Conservation (phyloP, 2,329 filamentous ascomycete species). For the Metarhizium album region DNA sequence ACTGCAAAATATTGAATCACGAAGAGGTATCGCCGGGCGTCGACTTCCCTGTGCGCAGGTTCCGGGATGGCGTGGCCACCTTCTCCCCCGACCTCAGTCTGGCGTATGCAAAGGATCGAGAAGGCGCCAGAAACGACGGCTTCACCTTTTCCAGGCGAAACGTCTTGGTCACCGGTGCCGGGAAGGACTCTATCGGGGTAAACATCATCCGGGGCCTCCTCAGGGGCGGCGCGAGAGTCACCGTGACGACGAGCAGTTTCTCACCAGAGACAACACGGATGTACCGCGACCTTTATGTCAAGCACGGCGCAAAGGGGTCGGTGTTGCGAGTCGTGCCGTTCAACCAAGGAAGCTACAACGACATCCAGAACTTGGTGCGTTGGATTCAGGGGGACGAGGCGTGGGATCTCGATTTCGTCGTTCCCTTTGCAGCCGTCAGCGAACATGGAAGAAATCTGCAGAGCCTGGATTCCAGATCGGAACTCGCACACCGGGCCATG, state of each 20-base stretch:
- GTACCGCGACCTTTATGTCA: background rate
- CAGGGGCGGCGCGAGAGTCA: background rate
- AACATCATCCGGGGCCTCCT: background rate
- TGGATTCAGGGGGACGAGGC: background rate
- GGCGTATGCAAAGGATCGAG: too few species aligned
- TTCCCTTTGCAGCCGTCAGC: background rate
- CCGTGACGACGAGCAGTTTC: background rate
- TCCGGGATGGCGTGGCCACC: too few species aligned
- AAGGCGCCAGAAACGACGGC: background rate
- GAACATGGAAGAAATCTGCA: background rate
- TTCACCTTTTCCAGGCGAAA: background rate
- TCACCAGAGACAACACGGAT: background rate
- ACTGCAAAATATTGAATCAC: too few species aligned
- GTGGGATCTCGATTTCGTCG: background rate
- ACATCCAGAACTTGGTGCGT: background rate
- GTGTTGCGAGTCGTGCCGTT: background rate
- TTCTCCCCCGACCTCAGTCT: too few species aligned
- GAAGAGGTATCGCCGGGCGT: too few species aligned
- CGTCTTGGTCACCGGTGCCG: background rate
- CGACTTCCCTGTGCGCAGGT: too few species aligned
- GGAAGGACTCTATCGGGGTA: background rate
- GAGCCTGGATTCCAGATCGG: background rate
- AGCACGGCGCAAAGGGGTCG: background rate
- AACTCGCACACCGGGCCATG: background rate
- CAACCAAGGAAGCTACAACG: background rate